A percentile compares a stretch with the other conserved stretches of the same genome.
Conservation (phyloP, 139 green algal genomes). For the Volvox reticuliferus region DNA sequence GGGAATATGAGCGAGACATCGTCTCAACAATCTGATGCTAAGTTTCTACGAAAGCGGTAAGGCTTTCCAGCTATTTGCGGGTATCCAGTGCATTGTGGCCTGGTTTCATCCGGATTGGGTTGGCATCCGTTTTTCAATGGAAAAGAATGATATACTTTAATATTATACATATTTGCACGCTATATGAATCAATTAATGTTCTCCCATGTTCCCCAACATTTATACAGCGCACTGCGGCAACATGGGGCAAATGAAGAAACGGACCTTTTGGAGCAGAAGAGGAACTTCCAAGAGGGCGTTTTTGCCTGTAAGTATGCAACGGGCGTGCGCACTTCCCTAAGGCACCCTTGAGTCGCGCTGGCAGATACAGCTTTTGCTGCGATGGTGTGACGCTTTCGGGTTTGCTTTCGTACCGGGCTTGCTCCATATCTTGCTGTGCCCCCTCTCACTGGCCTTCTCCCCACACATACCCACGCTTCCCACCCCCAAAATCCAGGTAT, state of each 20-base stretch:
- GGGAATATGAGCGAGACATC: conserved; percentile 20
- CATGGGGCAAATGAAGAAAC: neutral
- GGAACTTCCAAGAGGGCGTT: conserved; percentile 24
- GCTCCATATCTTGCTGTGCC: neutral
- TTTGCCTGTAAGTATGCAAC: conserved; percentile 15
- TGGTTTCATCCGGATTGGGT: neutral
- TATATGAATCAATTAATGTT: neutral
- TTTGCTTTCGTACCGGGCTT: neutral
- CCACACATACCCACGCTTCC: neutral
- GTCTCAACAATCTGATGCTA: conserved; percentile 17
- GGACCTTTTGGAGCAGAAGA: conserved; percentile 33
- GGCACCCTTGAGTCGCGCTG: no score
- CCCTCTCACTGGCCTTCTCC: neutral
- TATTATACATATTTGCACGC: neutral
- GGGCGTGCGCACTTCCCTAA: neutral
- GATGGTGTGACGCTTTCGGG: neutral
- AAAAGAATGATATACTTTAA: neutral
- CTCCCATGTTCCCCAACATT: neutral
- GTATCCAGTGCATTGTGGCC: neutral
- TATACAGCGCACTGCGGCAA: neutral
- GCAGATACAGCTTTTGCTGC: neutral
- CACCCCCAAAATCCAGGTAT: conserved; percentile 8
- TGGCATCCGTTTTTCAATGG: neutral
- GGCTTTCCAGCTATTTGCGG: neutral
- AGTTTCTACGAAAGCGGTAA: conserved; percentile 18